These are phyloP conservation scores for Clarireedia hainanense DNA, from an alignment of 2,329 filamentous ascomycete species.

Conservation along the genomic window DNA sequence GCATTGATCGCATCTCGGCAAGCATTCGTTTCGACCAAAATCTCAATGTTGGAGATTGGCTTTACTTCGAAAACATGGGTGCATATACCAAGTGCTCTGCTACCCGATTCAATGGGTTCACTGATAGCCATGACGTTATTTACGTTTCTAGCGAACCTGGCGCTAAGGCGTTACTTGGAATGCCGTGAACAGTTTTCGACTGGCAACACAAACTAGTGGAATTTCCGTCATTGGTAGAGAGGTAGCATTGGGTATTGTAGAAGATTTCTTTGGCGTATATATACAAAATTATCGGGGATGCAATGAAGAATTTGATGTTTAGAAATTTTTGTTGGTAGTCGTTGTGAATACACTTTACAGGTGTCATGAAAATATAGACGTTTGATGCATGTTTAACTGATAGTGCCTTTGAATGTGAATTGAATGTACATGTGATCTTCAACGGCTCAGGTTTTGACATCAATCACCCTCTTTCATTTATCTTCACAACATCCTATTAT, in stretches of 20 bases:
- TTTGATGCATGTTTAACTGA: too few species aligned
- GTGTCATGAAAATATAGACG: neutral
- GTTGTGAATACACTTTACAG: neutral
- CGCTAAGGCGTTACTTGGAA: slow-evolving; percentile 60
- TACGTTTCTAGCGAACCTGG: slow-evolving; percentile 93
- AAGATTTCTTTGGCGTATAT: neutral
- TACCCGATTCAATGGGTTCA: slow-evolving; percentile 96
- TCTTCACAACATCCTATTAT: too few species aligned
- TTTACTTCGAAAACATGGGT: slow-evolving; percentile 98
- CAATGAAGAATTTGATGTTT: neutral
- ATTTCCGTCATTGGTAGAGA: neutral
- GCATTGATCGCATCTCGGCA: slow-evolving; percentile 88
- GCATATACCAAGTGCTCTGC: slow-evolving; percentile 98
- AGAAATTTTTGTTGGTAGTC: neutral
- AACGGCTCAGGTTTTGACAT: too few species aligned
- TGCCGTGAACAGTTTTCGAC: slow-evolving; percentile 4
- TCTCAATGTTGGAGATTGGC: slow-evolving; percentile 90
- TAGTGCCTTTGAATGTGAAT: too few species aligned
- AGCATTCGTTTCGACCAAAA: slow-evolving; percentile 69
- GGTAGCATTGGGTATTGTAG: neutral
- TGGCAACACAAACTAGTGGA: neutral
- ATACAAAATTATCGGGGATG: neutral
- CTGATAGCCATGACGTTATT: slow-evolving; percentile 82
- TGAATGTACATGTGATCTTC: too few species aligned
- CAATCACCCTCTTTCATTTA: too few species aligned